A percentile compares a stretch with the other conserved stretches of the same genome.
Conservation (phyloP, 140 eudicot species). For the Oenanthe javanica region DNA sequence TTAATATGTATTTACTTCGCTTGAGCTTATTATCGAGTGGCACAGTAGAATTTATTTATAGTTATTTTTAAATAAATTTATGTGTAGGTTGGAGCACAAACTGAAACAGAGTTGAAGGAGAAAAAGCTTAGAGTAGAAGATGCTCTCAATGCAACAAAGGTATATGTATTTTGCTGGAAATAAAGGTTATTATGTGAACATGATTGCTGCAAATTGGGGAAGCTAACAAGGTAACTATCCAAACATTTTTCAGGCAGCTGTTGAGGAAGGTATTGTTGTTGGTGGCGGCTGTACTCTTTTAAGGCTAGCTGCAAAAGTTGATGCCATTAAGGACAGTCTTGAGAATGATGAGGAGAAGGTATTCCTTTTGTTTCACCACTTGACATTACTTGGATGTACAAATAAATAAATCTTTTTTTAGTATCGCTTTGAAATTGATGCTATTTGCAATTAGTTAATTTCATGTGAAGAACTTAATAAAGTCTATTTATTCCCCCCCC, state of each 20-base stretch:
- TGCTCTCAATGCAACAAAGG: constrained; percentile 97
- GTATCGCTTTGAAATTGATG: neutral
- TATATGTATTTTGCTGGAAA: constrained; percentile 7
- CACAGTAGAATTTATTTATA: neutral
- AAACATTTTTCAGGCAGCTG: constrained; percentile 65
- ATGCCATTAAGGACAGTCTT: constrained; percentile 75
- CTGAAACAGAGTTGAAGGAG: constrained; percentile 92
- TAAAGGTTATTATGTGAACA: neutral
- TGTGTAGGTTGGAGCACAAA: constrained; percentile 87
- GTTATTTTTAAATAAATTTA: constrained; percentile 3
- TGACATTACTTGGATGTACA: neutral
- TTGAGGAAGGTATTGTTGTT: constrained; percentile 95
- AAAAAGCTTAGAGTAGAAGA: constrained; percentile 95
- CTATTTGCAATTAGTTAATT: neutral
- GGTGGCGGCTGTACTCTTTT: constrained; percentile 95
- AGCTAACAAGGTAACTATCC: neutral
- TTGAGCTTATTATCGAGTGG: neutral
- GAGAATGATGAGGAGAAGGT: constrained; percentile 88
- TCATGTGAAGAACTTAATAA: neutral
- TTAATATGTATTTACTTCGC: neutral
- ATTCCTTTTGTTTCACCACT: neutral
- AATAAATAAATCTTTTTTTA: neutral
- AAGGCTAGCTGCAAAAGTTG: constrained; percentile 86
- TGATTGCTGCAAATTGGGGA: neutral
- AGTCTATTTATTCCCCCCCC: neutral